Base-by-base conservation (phyloP, 148 eudicot genomes). In the Tetragonia tetragonoides region DNA sequence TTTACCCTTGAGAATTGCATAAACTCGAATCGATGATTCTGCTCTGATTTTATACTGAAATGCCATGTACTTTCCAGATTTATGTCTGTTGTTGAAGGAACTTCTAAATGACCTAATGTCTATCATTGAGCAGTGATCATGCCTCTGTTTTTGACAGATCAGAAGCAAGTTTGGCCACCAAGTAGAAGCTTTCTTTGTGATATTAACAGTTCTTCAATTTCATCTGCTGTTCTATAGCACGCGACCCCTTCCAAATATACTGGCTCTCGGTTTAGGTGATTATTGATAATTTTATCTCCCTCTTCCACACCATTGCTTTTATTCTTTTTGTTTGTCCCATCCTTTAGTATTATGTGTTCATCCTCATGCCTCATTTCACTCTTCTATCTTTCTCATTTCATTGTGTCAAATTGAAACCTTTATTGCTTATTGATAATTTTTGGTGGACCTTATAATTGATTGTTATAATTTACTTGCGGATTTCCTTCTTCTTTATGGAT, bases 151-250 rank as follows among this genome's bases (percentile, higher is more conserved):
- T 68, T 78, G 65, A 83, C 97, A 95, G 97, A 87, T 93, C 39
- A 90, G 86, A 83, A 79, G 75, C 78, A 95, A 91, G 84, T 95
- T 95, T 85, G 99, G 99, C 62, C 79, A 41, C 69, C 93, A 89
- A 83, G 97, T 93, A 83, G 99, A 95, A 85, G 93, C 90, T 62
- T 95, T 95, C 85, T 93, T 89, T 85, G 93, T 91, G 86, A 81
- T 95, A 76, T 76, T 93, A 79, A 88, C 92, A 46, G 87, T 83
- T 15, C 47, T 89, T 76, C 99, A 95, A 81, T 95, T 95, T 84
- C 99, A 95, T 81, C 69, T 87, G 84, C 83, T 93, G 83, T 95
- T 95, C 85, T 95, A 95, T 76, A 85, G 94, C 88, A 89, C 99
- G 23, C 97, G 99, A 20, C 95, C 99, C 74, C 97, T 95, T 81